These are phyloP conservation scores for Penicillium cosmopolitanum DNA, from an alignment of 495 filamentous ascomycete species.

Conservation along the genomic window DNA sequence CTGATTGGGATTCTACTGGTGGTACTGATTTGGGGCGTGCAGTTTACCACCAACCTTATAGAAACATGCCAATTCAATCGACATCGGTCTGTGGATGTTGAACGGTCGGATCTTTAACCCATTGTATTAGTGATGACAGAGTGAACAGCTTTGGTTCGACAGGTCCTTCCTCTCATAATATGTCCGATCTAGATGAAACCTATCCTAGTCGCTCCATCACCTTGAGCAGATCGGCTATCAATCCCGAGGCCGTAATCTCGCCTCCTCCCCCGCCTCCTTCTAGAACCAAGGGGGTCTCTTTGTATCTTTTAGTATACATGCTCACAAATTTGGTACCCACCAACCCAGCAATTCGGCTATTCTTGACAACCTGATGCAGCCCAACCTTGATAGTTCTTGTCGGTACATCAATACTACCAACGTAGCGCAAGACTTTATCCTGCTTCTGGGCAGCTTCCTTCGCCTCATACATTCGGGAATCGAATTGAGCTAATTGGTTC, in stretches of 20 bases:
- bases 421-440: slow-evolving; percentile 85
- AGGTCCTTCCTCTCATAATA: neutral
- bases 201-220: slow-evolving; percentile 11
- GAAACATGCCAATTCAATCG: too few species aligned
- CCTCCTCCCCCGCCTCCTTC: slow-evolving; percentile 91
- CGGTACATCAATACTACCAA: slow-evolving; percentile 80
- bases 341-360: slow-evolving; percentile 83
- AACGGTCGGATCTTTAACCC: neutral
- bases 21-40: too few species aligned
- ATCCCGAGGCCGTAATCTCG: slow-evolving; percentile 93
- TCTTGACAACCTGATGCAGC: slow-evolving; percentile 76
- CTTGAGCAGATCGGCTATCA: slow-evolving; percentile 75
- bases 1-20: too few species aligned
- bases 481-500: slow-evolving; percentile 68
- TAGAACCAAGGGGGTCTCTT: slow-evolving; percentile 79
- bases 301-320: slow-evolving; percentile 93
- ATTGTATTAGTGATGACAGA: neutral
- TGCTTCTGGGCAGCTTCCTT: slow-evolving; percentile 72
- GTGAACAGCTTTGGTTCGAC: too few species aligned
- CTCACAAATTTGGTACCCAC: slow-evolving; percentile 95
- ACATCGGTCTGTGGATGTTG: too few species aligned
- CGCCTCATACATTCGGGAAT: slow-evolving; percentile 75
- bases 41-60: too few species aligned
- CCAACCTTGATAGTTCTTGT: slow-evolving; percentile 78
- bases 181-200: neutral